Base-by-base conservation (phyloP, 139 green algal genomes). In the Tetraselmis chui region DNA sequence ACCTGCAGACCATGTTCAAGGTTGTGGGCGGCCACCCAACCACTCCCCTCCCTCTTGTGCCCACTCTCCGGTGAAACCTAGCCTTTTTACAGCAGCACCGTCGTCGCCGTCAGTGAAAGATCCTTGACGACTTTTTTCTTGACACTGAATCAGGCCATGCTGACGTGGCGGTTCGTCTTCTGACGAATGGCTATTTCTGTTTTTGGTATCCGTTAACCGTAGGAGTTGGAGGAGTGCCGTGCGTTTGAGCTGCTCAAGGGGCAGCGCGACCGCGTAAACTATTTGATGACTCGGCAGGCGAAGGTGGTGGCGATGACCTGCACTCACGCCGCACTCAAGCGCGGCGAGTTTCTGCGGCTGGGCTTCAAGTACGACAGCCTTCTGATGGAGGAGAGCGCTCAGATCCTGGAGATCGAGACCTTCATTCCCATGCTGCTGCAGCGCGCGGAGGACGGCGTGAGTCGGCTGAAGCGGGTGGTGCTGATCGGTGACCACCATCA, bases 291-390 rank as follows among this genome's bases (percentile, higher is more conserved):
- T 0, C 95, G 96, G 86, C 95, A 98, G 87, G 95, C 95, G 80
- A 98, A 98, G 89, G 93, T 99, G 59, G 93, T 99, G 86, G 97
- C 97, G n/a, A 99, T 99, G 97, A 99, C 97, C 1, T 99, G 95
- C 89, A 99, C 97, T 29, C 96, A 99, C 83, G 97, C 97, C 1
- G 97, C 97, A 0, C 88, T 99, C 24, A 99, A 98, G 90, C 89
- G 95, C 0, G 81, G 88, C 59, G 97, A 99, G 85, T 99, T 99
- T 87, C 80, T 99, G 31, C 85, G 94, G 28, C 85, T 99, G 79
- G 94, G 92, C 1, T 95, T 99, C 85, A 92, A 96, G 86, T 99
- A 98, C 80, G 97, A 99, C 91, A 99, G 95, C 85, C 88, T 99
- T 76, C 80, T 99, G 32, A 98, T 99, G 93, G 97, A 99, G 92